A percentile compares a stretch with the other conserved stretches of the same genome.
phyloP scores from a whole-genome alignment of 768 basidiomycete genomes.

The Postia placenta region DNA sequence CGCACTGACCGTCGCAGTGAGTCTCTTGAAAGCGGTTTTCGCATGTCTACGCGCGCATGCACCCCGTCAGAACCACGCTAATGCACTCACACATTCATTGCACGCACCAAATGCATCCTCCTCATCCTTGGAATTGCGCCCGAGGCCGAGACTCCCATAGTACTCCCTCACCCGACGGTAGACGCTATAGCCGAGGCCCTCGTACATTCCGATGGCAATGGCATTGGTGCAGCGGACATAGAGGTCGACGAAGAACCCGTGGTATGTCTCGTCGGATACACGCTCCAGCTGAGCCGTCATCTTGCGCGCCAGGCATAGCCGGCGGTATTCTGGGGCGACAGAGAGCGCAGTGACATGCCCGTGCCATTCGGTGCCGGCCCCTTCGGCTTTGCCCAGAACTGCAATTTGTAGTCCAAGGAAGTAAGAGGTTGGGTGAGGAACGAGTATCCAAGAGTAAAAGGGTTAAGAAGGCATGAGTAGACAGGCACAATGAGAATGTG shows the following conservation, averaged over 20 bases:
- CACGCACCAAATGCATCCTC: constrained; percentile 85
- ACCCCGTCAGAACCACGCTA: too few relatives aligned
- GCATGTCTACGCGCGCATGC: constrained; percentile 61
- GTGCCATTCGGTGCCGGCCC: constrained; percentile 69
- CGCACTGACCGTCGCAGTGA: constrained; percentile 57
- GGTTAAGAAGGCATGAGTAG: too few relatives aligned
- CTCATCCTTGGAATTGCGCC: constrained; percentile 73
- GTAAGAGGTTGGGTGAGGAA: constrained; percentile 4
- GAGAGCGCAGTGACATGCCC: constrained; percentile 95
- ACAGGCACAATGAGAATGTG: neutral
- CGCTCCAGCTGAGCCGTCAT: constrained; percentile 86
- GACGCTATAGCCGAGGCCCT: constrained; percentile 88
- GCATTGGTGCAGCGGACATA: constrained; percentile 88
- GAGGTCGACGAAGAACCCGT: constrained; percentile 89
- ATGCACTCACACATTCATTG: too few relatives aligned
- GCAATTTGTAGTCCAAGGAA: neutral
- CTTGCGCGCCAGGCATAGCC: constrained; percentile 76
- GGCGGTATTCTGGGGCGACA: constrained; percentile 90
- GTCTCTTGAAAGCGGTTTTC: constrained; percentile 68
- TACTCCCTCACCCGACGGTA: constrained; percentile 89
- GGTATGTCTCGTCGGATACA: constrained; percentile 76
- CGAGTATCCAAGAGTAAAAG: neutral
- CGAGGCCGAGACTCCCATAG: constrained; percentile 69
- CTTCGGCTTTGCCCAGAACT: constrained; percentile 97
- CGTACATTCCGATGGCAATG: constrained; percentile 83